A percentile compares a stretch with the other conserved stretches of the same genome.
These are phyloP conservation scores for Ajuga chamaepitys DNA, from an alignment of 257 asterid species.

Conservation along the genomic window DNA sequence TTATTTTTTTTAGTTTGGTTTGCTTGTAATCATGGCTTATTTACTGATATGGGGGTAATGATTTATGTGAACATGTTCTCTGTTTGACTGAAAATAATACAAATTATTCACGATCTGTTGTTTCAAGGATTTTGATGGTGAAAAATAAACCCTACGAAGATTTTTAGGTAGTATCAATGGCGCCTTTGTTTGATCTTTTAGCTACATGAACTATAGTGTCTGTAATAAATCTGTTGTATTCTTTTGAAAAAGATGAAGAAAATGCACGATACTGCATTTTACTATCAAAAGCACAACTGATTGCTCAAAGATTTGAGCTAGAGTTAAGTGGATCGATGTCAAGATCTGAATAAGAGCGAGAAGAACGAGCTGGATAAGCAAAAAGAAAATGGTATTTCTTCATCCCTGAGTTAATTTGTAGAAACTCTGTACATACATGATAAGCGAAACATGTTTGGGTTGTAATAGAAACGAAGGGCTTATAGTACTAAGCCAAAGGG, in stretches of 20 bases:
- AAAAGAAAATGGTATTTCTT: conserved; percentile 44
- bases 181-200: too few relatives aligned
- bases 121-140: too few relatives aligned
- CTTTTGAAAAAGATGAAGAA: conserved; percentile 49
- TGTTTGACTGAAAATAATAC: too few relatives aligned
- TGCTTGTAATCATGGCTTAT: too few relatives aligned
- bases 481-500: not conserved
- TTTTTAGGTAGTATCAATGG: too few relatives aligned
- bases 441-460: not conserved
- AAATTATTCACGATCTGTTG: too few relatives aligned
- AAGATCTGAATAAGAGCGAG: conserved; percentile 53
- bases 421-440: conserved; percentile 9
- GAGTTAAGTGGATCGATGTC: conserved; percentile 36
- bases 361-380: conserved; percentile 45
- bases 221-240: too few relatives aligned
- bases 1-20: too few relatives aligned
- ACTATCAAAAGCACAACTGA: conserved; percentile 39
- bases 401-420: not conserved
- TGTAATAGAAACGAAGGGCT: not conserved
- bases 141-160: too few relatives aligned
- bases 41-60: too few relatives aligned
- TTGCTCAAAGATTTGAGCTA: conserved; percentile 48
- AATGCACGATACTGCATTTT: conserved; percentile 57
- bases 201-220: too few relatives aligned
- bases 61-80: too few relatives aligned